Evolutionary conservation across 1,284 basidiomycete species (phyloP).

Genomic region (Malassezia brasiliensis): DNA sequence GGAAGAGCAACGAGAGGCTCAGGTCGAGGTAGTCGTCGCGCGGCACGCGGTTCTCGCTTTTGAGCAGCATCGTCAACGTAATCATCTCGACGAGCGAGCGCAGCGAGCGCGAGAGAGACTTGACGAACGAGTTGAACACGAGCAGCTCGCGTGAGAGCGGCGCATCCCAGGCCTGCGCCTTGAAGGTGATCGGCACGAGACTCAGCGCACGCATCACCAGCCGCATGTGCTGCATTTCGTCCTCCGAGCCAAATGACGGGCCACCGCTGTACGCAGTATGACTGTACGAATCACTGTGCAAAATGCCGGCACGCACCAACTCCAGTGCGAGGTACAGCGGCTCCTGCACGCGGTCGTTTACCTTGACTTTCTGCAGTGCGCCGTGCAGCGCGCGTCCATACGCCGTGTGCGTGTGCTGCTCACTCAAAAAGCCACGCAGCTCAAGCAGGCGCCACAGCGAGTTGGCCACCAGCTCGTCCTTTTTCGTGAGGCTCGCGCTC

Average conservation of each 20-base stretch:
- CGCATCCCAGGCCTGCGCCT: slow-evolving; percentile 57
- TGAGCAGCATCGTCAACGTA: slow-evolving; percentile 79
- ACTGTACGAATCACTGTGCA: slow-evolving; percentile 86
- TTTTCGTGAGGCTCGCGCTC: slow-evolving; percentile 65
- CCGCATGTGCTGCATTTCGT: slow-evolving; percentile 65
- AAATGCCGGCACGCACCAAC: slow-evolving; percentile 77
- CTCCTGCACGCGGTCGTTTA: slow-evolving; percentile 98
- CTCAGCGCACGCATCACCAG: slow-evolving; percentile 91
- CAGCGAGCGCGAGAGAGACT: slow-evolving; percentile 75
- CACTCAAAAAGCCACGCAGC: slow-evolving; percentile 84
- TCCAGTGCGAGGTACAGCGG: slow-evolving; percentile 80
- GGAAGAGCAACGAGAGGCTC: slow-evolving; percentile 63
- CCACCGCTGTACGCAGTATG: slow-evolving; percentile 81
- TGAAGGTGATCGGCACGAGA: slow-evolving; percentile 83
- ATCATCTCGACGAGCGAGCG: slow-evolving; percentile 83
- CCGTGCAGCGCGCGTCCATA: slow-evolving; percentile 75
- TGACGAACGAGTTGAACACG: slow-evolving; percentile 95
- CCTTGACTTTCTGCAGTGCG: slow-evolving; percentile 63
- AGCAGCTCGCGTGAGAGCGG: slow-evolving; percentile 89
- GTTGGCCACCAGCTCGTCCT: slow-evolving; percentile 96
- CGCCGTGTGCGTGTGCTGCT: slow-evolving; percentile 72
- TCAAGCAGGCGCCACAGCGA: slow-evolving; percentile 97
- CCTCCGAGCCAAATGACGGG: slow-evolving; percentile 66
- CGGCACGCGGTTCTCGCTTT: slow-evolving; percentile 70
- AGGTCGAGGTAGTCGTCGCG: slow-evolving; percentile 89